Base-by-base conservation (phyloP, 2,329 filamentous ascomycete genomes). In the Aspergillus bombycis region DNA sequence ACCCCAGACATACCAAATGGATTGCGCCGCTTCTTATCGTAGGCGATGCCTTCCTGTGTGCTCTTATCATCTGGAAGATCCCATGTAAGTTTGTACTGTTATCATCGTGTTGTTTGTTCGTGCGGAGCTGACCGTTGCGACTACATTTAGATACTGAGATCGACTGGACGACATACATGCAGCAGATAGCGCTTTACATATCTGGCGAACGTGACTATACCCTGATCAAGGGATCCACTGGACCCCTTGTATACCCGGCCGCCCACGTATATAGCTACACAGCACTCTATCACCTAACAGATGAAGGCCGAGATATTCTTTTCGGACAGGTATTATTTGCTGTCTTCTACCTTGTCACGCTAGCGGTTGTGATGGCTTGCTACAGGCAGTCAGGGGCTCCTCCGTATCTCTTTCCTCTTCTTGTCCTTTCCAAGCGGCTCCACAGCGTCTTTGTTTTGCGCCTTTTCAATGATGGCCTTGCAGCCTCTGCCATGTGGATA, bases 161-260 rank as follows among this genome's bases (percentile, higher is more conserved):
- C 74, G 95, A 99, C 80, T 99, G 94, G 94, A 86, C 85, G 63
- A 93, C 95, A 0, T 99, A 99, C 79, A 98, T 99, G 94, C 86
- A 97, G 76, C 95, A 99, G 74, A 85, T 98, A 52, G 80, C 86
- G 46, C 89, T 94, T 70, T 95, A 91, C 73, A 81, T 94, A 53
- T 84, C 87, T 21, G 95, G 95, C 73, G 94, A 98, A 82, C 88
- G 91, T 75, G 90, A 97, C 78, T 99, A 99, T 78, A 88, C 87
- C 65, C 85, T 89, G 62, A 94, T 99, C 75, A 86, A 90, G 74
- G 95, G 95, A 70, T 90, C 88, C 64, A 99, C 95, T 0, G 95
- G 95, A 0, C 95, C 95, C 3, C 84, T 98, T 57, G 95, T 99
- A 64, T 99, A 99, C 79, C 95, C 95, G 23, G 95, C 93, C 41